Evolutionary conservation across 352 stramenopile species (phyloP).

Genomic region (Nannochloropsis limnetica): DNA sequence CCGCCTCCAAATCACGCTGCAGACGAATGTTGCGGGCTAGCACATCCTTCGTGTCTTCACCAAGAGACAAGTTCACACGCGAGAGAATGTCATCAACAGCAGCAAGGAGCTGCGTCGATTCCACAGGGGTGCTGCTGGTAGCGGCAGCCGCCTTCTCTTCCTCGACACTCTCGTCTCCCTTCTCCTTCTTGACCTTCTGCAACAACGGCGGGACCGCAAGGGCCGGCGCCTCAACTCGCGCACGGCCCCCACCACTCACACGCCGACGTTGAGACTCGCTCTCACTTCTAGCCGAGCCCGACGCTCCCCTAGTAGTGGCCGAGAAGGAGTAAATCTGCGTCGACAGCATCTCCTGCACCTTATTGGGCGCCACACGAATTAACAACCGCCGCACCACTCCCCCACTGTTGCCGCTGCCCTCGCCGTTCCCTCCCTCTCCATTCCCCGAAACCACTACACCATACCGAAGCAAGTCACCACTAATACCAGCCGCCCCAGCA

Average conservation of each 20-base stretch:
- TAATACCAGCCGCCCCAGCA: not conserved
- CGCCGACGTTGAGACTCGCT: not conserved
- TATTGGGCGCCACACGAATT: not conserved
- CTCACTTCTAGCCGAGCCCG: not conserved
- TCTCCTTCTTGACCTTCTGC: not conserved
- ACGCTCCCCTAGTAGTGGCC: not conserved
- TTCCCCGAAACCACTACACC: not conserved
- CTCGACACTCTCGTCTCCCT: not conserved
- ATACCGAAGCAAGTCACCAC: not conserved
- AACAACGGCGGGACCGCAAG: not conserved
- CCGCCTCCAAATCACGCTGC: constrained; percentile 23
- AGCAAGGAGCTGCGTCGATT: constrained; percentile 15
- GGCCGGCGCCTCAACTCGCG: not conserved
- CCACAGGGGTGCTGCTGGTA: not conserved
- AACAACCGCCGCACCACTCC: not conserved
- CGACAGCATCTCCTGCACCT: constrained; percentile 27
- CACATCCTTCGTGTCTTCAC: not conserved
- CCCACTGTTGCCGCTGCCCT: not conserved
- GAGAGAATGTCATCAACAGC: constrained; percentile 9
- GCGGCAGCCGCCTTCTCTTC: not conserved
- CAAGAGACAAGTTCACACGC: not conserved
- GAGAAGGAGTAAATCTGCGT: constrained; percentile 12
- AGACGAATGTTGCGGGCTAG: not conserved
- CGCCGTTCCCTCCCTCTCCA: not conserved
- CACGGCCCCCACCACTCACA: not conserved